phyloP scores from a whole-genome alignment of 1,284 basidiomycete genomes.

The Termitomyces sp. region DNA sequence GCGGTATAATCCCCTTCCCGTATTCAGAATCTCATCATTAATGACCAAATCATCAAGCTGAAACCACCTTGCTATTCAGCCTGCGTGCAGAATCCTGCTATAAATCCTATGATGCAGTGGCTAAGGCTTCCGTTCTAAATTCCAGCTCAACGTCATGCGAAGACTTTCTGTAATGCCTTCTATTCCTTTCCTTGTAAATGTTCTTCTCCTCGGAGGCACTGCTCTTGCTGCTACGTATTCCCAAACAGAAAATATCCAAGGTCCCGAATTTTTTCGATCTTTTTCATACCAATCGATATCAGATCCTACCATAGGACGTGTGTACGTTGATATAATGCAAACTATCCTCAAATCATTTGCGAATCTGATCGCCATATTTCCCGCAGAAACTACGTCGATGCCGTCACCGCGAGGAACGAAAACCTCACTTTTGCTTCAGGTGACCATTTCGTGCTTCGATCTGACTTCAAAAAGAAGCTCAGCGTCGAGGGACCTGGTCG shows the following conservation, averaged over 20 bases:
- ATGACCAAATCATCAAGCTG: not conserved
- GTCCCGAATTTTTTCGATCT: constrained; percentile 42
- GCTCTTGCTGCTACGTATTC: constrained; percentile 31
- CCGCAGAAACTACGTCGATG: constrained; percentile 47
- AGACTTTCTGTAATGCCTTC: not conserved
- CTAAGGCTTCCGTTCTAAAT: too few relatives aligned
- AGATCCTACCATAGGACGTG: constrained; percentile 60
- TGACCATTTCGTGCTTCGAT: constrained; percentile 48
- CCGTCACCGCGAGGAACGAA: constrained; percentile 35
- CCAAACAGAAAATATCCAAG: constrained; percentile 40
- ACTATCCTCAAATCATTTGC: not conserved
- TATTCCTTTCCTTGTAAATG: not conserved
- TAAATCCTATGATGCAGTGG: not conserved
- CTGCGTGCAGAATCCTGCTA: not conserved
- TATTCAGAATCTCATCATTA: not conserved
- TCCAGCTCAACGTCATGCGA: not conserved
- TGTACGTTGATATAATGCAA: constrained; percentile 35
- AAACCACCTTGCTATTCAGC: not conserved
- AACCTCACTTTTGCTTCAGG: constrained; percentile 45
- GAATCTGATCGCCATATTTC: not conserved
- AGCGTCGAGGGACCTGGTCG: constrained; percentile 44
- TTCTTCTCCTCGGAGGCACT: constrained; percentile 15
- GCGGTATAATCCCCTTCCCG: not conserved
- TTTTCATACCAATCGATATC: constrained; percentile 49
- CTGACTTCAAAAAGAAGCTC: constrained; percentile 46